Percentiles rank a stretch among this genome's conserved stretches.
Evolutionary conservation across 345 rosid genomes (phyloP).

Genomic region (Triadica sebifera): DNA sequence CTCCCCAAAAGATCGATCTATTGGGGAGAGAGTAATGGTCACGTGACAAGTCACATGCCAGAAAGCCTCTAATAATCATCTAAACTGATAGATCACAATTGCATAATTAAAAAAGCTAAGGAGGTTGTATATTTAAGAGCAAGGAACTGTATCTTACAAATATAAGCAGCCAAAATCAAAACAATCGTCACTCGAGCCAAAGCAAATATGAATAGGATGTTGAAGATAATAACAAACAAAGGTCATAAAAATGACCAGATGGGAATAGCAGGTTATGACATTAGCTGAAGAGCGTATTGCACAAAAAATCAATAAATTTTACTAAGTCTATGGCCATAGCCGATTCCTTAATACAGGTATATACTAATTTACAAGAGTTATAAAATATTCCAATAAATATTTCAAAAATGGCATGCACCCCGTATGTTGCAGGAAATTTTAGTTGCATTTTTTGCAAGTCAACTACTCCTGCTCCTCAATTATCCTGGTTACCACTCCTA

Average conservation of each 20-base stretch:
- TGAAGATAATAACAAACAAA: neutral
- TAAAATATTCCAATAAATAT: neutral
- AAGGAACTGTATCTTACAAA: too few species aligned
- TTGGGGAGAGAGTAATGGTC: too few species aligned
- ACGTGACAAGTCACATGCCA: too few species aligned
- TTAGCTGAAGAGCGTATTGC: neutral
- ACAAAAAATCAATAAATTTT: neutral
- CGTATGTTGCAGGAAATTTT: neutral
- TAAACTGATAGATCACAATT: too few species aligned
- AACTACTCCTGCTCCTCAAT: slow-evolving; percentile 40
- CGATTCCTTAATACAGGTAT: neutral
- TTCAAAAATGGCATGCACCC: too few species aligned
- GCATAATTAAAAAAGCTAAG: too few species aligned
- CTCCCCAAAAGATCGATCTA: too few species aligned
- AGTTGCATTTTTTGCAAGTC: neutral
- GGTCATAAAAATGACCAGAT: neutral
- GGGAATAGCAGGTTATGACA: neutral
- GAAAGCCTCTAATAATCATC: too few species aligned
- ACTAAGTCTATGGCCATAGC: neutral
- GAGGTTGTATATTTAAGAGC: neutral
- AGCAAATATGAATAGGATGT: too few species aligned
- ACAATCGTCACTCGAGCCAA: too few species aligned
- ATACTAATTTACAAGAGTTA: too few species aligned
- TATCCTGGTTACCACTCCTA: slow-evolving; percentile 64
- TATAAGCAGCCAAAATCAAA: too few species aligned